A percentile compares a stretch with the other conserved stretches of the same genome.
These are phyloP conservation scores for Penicillium rolfsii DNA, from an alignment of 2,329 filamentous ascomycete species.

Conservation along the genomic window DNA sequence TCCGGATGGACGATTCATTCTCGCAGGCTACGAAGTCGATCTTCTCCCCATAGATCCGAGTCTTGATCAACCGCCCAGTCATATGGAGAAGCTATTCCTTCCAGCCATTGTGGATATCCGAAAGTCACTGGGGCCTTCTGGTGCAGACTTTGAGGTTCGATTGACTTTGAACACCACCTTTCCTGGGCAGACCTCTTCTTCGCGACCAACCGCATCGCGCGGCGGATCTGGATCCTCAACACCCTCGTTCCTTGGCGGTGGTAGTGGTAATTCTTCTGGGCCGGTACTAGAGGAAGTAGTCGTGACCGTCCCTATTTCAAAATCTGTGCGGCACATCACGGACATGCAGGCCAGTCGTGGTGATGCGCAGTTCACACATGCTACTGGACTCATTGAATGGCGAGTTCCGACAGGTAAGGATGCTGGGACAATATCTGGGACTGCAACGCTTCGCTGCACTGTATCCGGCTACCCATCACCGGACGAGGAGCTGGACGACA, in stretches of 20 bases:
- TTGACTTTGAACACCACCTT: constrained; percentile 72
- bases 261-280: constrained; percentile 60
- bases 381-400: constrained; percentile 78
- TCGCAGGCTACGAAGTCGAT: constrained; percentile 94
- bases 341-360: constrained; percentile 81
- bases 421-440: constrained; percentile 65
- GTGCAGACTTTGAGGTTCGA: constrained; percentile 86
- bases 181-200: constrained; percentile 50
- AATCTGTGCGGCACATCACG: constrained; percentile 76
- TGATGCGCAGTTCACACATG: constrained; percentile 78
- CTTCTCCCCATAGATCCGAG: constrained; percentile 72
- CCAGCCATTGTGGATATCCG: constrained; percentile 82
- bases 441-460: constrained; percentile 77
- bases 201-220: constrained; percentile 43
- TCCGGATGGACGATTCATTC: constrained; percentile 88
- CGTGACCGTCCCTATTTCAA: constrained; percentile 77
- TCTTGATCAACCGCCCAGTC: constrained; percentile 58
- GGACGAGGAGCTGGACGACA: constrained; percentile 54
- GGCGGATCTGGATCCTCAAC: constrained; percentile 52
- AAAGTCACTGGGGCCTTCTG: constrained; percentile 73
- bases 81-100: constrained; percentile 69
- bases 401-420: constrained; percentile 73
- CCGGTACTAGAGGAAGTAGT: constrained; percentile 74
- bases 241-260: constrained; percentile 54
- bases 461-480: constrained; percentile 67